phyloP scores from a whole-genome alignment of 768 basidiomycete genomes.

The Nevesoporus exiguus region DNA sequence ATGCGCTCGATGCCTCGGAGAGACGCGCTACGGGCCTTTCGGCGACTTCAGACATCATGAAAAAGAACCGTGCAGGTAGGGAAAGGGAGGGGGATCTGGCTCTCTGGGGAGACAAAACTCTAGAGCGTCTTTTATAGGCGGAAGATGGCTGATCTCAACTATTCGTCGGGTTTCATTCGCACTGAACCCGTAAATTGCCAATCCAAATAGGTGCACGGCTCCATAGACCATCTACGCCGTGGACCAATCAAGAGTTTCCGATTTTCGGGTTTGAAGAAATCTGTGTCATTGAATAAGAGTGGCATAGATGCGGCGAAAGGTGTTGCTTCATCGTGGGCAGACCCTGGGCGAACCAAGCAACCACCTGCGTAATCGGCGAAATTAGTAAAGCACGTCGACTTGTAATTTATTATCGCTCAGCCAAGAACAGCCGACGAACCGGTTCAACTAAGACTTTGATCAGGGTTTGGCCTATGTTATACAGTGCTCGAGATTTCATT shows the following conservation, averaged over 20 bases:
- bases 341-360: not conserved
- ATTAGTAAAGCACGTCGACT: not conserved
- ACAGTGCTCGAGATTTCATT: not conserved
- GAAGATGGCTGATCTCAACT: not conserved
- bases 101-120: not conserved
- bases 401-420: not conserved
- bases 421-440: slow-evolving; percentile 2
- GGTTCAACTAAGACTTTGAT: slow-evolving; percentile 1
- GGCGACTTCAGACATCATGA: slow-evolving; percentile 20
- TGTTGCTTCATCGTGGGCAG: not conserved
- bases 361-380: slow-evolving; percentile 13
- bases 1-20: slow-evolving; percentile 21
- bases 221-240: not conserved
- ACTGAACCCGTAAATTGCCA: slow-evolving; percentile 6
- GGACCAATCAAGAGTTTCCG: slow-evolving; percentile 1
- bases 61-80: slow-evolving; percentile 1
- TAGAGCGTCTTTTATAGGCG: slow-evolving; percentile 23
- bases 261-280: slow-evolving; percentile 4
- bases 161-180: not conserved
- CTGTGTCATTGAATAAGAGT: not conserved
- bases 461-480: not conserved
- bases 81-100: not conserved
- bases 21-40: slow-evolving; percentile 16
- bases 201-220: not conserved
- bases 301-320: not conserved